Evolutionary conservation across 2,329 filamentous ascomycete genomes (phyloP).

Genomic region (Periconia sp.): DNA sequence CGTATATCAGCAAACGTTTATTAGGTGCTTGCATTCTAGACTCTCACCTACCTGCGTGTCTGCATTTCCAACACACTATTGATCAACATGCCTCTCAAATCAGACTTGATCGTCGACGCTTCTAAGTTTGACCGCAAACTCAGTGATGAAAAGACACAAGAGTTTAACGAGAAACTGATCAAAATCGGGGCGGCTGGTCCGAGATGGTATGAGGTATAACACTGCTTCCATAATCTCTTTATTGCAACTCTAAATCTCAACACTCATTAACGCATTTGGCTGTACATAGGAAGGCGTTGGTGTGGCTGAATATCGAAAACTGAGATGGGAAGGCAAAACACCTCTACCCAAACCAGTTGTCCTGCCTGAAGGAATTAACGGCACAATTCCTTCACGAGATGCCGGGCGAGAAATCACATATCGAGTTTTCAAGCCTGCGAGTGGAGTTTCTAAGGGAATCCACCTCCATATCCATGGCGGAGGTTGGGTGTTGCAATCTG

Average conservation of each 20-base stretch:
- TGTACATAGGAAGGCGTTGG: constrained; percentile 50
- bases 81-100: constrained; percentile 29
- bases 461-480: constrained; percentile 61
- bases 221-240: neutral
- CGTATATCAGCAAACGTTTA: neutral
- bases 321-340: constrained; percentile 57
- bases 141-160: constrained; percentile 44
- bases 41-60: too few species aligned
- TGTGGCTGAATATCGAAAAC: constrained; percentile 56
- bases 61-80: neutral
- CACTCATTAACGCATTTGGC: neutral
- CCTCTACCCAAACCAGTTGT: constrained; percentile 51
- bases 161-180: constrained; percentile 50
- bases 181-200: constrained; percentile 48
- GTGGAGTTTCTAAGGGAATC: constrained; percentile 48
- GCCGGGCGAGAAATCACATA: constrained; percentile 54
- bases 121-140: constrained; percentile 48
- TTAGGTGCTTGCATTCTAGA: neutral
- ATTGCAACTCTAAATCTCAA: neutral
- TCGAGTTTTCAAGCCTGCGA: constrained; percentile 54
- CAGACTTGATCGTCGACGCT: constrained; percentile 46
- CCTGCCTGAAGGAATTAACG: constrained; percentile 51
- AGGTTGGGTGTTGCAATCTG: constrained; percentile 49
- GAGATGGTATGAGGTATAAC: constrained; percentile 54
- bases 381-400: constrained; percentile 56